Evolutionary conservation across 495 filamentous ascomycete species (phyloP).

Genomic region (Penicillium salamii): DNA sequence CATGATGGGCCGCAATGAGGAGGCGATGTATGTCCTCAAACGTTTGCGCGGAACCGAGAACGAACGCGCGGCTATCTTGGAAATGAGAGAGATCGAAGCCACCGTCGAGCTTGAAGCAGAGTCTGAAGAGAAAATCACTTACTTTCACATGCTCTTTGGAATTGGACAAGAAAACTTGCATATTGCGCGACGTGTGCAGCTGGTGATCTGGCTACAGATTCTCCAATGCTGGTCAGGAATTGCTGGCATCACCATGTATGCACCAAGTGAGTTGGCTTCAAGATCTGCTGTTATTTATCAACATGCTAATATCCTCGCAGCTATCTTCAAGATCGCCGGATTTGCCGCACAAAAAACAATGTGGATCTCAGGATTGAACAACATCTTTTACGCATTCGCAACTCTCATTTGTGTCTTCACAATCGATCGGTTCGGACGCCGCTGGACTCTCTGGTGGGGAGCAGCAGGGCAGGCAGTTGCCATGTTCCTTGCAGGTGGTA

Average conservation of each 20-base stretch:
- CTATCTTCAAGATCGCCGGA: conserved; percentile 17
- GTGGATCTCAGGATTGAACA: no score
- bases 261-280: background rate
- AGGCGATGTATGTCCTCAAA: conserved; percentile 49
- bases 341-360: conserved; percentile 25
- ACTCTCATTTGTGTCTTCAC: conserved; percentile 40
- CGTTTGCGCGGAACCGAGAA: conserved; percentile 44
- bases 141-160: conserved; percentile 28
- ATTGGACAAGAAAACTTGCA: conserved; percentile 25
- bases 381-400: no score
- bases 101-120: conserved; percentile 20
- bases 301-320: no score
- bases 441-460: conserved; percentile 60
- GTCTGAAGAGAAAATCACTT: conserved; percentile 12
- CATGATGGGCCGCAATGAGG: conserved; percentile 34
- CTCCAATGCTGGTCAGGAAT: conserved; percentile 31
- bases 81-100: conserved; percentile 24
- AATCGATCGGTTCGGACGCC: conserved; percentile 56
- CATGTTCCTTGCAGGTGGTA: conserved; percentile 28
- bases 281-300: background rate
- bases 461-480: conserved; percentile 25
- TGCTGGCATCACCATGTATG: conserved; percentile 25
- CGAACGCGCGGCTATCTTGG: conserved; percentile 16
- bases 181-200: conserved; percentile 27
- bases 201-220: conserved; percentile 32